Evolutionary conservation across 2,329 filamentous ascomycete species (phyloP), one percentile per base, ranked within the genome.

Genomic region (Thielaviopsis populi): DNA sequence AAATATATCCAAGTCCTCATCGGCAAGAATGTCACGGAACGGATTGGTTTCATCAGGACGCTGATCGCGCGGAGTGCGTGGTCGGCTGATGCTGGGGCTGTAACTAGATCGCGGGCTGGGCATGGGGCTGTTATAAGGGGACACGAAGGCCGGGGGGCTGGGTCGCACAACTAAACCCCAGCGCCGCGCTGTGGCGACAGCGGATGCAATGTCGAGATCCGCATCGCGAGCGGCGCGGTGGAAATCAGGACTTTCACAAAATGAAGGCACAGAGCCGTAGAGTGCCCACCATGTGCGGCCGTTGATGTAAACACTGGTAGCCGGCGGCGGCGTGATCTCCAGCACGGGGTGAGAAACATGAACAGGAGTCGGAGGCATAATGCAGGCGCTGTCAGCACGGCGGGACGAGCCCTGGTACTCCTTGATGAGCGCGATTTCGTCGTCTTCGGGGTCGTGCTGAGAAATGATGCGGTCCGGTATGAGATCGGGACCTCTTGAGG

Each of bases 1-100:
- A 7, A 65, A 65, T 1, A 65, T 56, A 1, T 63, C 64, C 13
- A 65, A n/a, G 61, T 65, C 64, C 42, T 65, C 61, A 24, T 65
- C 64, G n/a, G 41, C 64, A 6, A 65, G 30, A 22, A 65, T 65
- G 2, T 65, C 64, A 2, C 61, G 30, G 22, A 65, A 65, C 10
- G 64, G 64, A 37, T 65, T 65, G 60, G 42, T 56, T 19, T 56
- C 27, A 7, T 58, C 48, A 11, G 27, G 27, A 11, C 8, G 22
- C 3, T 50, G 41, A 1, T 53, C 37, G 7, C 54, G 22, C 2
- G 42, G 33, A 2, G 63, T 65, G 15, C 50, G 59, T 6, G 59
- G 63, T 30, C 59, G 59, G 10, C 27, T 24, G 13, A 59, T 11
- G 27, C 50, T 58, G 13, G 50, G 59, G 3, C 56, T 53, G 3